These are phyloP conservation scores for Fusarium udum DNA, from an alignment of 2,329 filamentous ascomycete genomes.

Conservation along the genomic window DNA sequence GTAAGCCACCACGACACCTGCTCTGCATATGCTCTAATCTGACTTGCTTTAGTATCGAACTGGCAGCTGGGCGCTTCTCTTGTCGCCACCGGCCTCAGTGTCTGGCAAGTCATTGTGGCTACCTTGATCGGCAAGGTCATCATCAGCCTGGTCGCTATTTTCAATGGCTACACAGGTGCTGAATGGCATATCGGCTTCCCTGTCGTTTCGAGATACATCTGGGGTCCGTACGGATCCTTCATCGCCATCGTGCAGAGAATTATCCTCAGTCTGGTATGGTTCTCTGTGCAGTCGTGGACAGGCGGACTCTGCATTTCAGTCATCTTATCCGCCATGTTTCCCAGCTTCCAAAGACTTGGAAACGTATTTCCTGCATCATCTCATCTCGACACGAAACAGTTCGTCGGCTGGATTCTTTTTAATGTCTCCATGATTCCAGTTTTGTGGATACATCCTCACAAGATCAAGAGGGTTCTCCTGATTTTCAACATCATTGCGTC, in stretches of 20 bases:
- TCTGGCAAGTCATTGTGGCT: neutral
- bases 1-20: neutral
- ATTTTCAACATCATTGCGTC: neutral
- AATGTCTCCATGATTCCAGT: neutral
- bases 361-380: neutral
- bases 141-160: neutral
- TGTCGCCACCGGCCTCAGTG: neutral
- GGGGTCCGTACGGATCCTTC: neutral
- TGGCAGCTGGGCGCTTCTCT: neutral
- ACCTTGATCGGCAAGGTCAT: neutral
- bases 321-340: neutral
- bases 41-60: neutral
- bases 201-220: neutral
- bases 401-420: neutral
- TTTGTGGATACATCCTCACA: neutral
- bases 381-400: neutral
- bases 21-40: rapidly evolving
- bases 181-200: neutral
- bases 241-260: neutral
- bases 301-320: neutral
- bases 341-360: neutral
- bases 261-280: neutral
- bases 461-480: neutral
- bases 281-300: neutral
- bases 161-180: neutral